phyloP scores from a whole-genome alignment of 2,329 filamentous ascomycete genomes.

The Phyllosticta paracitricarpa region DNA sequence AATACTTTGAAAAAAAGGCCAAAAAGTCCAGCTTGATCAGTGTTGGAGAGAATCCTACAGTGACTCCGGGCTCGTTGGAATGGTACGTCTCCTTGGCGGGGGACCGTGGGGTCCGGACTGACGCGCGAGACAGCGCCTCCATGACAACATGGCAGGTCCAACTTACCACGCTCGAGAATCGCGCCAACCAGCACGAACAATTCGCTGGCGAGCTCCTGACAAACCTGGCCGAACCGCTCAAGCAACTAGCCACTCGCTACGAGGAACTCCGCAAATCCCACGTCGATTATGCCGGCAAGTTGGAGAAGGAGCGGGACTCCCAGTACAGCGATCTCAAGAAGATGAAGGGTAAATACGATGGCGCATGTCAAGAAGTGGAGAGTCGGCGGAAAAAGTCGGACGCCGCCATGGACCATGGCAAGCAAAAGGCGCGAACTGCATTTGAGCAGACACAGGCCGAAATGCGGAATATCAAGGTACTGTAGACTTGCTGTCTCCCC shows the following conservation, averaged over 20 bases:
- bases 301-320: constrained; percentile 79
- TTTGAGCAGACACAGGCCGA: constrained; percentile 89
- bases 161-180: constrained; percentile 76
- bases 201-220: constrained; percentile 69
- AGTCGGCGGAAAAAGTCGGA: constrained; percentile 90
- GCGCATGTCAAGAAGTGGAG: constrained; percentile 88
- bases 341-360: constrained; percentile 86
- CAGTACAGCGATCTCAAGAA: constrained; percentile 82
- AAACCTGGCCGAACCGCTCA: constrained; percentile 79
- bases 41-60: constrained; percentile 82
- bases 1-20: constrained; percentile 94
- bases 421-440: constrained; percentile 77
- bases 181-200: constrained; percentile 80
- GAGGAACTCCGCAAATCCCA: constrained; percentile 92
- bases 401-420: constrained; percentile 74
- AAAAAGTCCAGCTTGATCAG: constrained; percentile 80
- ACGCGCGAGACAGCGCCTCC: constrained; percentile 54
- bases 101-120: constrained; percentile 5
- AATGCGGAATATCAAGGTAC: constrained; percentile 84
- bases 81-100: constrained; percentile 42
- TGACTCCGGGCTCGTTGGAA: constrained; percentile 93
- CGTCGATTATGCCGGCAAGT: constrained; percentile 73
- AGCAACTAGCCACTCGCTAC: constrained; percentile 61
- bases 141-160: constrained; percentile 96
- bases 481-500: background rate